Base-by-base conservation (phyloP, 805 yeast species). In the Hanseniaspora meyeri region DNA sequence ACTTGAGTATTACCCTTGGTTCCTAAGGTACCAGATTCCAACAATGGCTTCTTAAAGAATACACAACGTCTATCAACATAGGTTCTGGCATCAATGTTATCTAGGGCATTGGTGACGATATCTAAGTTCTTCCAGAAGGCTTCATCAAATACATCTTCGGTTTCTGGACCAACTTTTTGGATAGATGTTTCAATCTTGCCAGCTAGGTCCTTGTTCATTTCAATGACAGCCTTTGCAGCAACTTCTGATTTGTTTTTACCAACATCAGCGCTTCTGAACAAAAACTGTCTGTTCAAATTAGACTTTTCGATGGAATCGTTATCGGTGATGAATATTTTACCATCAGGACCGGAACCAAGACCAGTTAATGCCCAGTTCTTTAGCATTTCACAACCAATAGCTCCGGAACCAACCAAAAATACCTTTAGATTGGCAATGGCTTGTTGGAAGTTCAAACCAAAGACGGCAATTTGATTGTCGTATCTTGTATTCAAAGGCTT, bases 1-100 rank as follows among this genome's bases (percentile, higher is more conserved):
- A 93, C 97, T 75, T 93, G 99, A 20, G 96, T 91, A 69, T 93
- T 93, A 70, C 98, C 97, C 73, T 93, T 93, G 20, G 98, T 91
- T 62, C 99, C 99, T 63, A 93, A 78, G 43, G 99, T 93, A 59
- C 99, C 99, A 11, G 95, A 85, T 74, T 93, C 99, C 60, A 93
- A 77, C 63, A 93, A 77, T 20, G 98, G 87, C 71, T 89, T 90
- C 65, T 81, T 80, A 79, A 78, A 93, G 68, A 89, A 89, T 47
- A 93, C 88, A 75, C 98, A 93, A 66, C 96, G 87, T 68, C 96
- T 84, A 70, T 93, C 99, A 59, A 93, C 96, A 66, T 93, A 93
- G 16, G 96, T 86, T 76, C 99, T 84, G 24, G 98, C 98, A 62
- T 93, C 99, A 55, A 93, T 91, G 64, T 93, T 93, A 72, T 93